These are phyloP conservation scores for Friedmanniomyces endolithicus DNA, from an alignment of 495 filamentous ascomycete genomes.

Conservation along the genomic window DNA sequence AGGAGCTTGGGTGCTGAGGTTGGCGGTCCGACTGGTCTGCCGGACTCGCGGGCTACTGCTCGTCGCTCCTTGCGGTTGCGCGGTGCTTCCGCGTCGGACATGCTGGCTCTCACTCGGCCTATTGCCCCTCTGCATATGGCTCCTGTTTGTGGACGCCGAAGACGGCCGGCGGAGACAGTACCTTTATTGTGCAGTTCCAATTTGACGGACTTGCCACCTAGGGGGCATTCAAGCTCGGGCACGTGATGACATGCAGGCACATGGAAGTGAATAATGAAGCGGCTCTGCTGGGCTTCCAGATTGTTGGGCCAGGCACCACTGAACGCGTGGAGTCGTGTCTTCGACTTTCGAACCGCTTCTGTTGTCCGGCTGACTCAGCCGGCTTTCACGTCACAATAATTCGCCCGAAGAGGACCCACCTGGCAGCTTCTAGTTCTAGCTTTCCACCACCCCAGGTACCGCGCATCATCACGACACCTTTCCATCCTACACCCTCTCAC, in stretches of 20 bases:
- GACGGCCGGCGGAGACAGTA: too few species aligned
- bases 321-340: neutral
- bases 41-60: slow-evolving; percentile 17
- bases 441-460: neutral
- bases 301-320: neutral
- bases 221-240: neutral
- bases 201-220: too few species aligned
- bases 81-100: slow-evolving; percentile 27
- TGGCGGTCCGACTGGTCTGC: slow-evolving; percentile 8
- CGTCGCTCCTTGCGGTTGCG: slow-evolving; percentile 37
- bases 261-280: neutral
- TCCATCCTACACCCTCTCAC: neutral
- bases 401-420: neutral
- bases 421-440: too few species aligned
- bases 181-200: too few species aligned
- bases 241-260: neutral
- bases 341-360: neutral
- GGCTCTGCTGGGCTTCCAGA: neutral
- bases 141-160: too few species aligned
- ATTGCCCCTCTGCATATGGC: too few species aligned
- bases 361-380: neutral
- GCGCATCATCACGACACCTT: neutral
- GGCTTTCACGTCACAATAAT: neutral
- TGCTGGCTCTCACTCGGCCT: neutral
- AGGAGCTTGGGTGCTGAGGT: slow-evolving; percentile 14